A percentile compares a stretch with the other conserved stretches of the same genome.
These are phyloP conservation scores for Colletotrichum paranaense DNA, from an alignment of 2,329 filamentous ascomycete genomes.

Conservation along the genomic window DNA sequence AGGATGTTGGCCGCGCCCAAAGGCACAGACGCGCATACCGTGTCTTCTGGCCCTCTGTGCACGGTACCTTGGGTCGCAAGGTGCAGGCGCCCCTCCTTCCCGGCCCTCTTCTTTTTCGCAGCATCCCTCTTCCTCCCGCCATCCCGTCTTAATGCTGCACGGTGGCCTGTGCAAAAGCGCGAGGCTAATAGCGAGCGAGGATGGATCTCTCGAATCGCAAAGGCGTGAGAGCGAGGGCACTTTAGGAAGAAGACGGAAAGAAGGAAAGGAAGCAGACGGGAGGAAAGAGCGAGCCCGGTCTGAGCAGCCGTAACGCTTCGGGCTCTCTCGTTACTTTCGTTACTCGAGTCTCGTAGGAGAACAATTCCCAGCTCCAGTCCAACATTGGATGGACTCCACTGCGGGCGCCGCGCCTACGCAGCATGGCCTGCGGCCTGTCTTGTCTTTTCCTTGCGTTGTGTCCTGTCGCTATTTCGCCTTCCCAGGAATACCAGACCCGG, in stretches of 20 bases:
- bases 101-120: not conserved
- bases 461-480: not conserved
- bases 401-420: slow-evolving; percentile 21
- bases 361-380: not conserved
- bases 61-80: not conserved
- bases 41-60: not conserved
- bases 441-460: too few species aligned
- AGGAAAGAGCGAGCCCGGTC: not conserved
- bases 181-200: not conserved
- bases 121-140: not conserved
- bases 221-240: not conserved
- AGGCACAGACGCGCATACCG: not conserved
- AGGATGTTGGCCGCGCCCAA: not conserved
- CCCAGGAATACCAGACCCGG: not conserved
- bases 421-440: not conserved
- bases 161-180: not conserved
- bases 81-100: not conserved
- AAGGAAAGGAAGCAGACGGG: not conserved
- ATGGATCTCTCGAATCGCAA: too few species aligned
- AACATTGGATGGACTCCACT: slow-evolving; percentile 6
- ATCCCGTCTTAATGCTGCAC: not conserved
- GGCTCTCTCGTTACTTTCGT: too few species aligned
- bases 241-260: too few species aligned
- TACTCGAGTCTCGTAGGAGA: too few species aligned
- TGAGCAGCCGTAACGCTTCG: not conserved